phyloP scores from a whole-genome alignment of 2,329 filamentous ascomycete genomes.

The Phialophora verrucosa region DNA sequence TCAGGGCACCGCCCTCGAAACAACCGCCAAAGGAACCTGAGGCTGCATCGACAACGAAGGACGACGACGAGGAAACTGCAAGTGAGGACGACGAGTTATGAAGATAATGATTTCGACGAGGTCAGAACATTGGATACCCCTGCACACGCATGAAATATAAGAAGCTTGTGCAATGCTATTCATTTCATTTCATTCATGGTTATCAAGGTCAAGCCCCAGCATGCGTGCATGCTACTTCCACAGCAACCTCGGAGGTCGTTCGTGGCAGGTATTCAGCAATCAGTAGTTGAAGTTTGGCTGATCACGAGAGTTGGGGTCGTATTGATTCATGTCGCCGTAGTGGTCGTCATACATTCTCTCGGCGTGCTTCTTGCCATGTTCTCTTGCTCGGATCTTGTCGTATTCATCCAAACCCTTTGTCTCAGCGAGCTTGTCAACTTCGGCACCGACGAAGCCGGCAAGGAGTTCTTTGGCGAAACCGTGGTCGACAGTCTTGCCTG shows the following conservation, averaged over 20 bases:
- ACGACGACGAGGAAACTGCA: constrained; percentile 37
- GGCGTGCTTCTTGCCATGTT: constrained; percentile 64
- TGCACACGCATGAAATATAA: not conserved
- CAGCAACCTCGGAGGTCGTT: not conserved
- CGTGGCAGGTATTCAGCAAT: not conserved
- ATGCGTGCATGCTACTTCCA: not conserved
- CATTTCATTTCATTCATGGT: constrained; percentile 15
- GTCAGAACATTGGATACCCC: constrained; percentile 12
- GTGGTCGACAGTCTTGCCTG: constrained; percentile 74
- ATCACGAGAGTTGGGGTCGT: constrained; percentile 55
- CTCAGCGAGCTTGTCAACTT: constrained; percentile 77
- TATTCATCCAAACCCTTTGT: constrained; percentile 68
- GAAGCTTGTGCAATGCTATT: not conserved
- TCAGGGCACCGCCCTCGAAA: not conserved
- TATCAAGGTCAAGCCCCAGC: not conserved
- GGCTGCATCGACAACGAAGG: constrained; percentile 32
- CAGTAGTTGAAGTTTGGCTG: constrained; percentile 45
- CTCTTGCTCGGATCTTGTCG: constrained; percentile 64
- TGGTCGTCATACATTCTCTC: constrained; percentile 67
- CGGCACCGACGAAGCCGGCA: constrained; percentile 72
- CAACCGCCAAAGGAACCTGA: not conserved
- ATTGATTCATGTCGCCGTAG: constrained; percentile 60
- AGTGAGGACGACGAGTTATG: constrained; percentile 40
- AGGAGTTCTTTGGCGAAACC: constrained; percentile 77
- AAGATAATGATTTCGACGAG: constrained; percentile 12